phyloP scores from a whole-genome alignment of 2,329 filamentous ascomycete species.

The Chrysoporthe puriensis region DNA sequence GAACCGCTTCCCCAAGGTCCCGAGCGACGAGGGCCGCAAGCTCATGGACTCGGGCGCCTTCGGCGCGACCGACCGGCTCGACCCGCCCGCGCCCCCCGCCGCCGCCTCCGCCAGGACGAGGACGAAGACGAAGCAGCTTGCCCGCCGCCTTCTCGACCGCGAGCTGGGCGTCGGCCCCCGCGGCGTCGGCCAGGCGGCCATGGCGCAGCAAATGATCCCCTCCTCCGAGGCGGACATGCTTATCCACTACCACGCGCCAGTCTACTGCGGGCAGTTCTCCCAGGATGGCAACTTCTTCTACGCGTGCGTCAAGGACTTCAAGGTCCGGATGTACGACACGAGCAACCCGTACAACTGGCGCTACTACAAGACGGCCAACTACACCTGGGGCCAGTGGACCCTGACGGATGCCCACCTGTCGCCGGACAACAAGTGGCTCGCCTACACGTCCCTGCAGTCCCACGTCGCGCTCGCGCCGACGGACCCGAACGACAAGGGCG shows the following conservation, averaged over 20 bases:
- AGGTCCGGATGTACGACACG: slow-evolving; percentile 96
- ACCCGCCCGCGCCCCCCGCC: not conserved
- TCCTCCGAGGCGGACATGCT: slow-evolving; percentile 79
- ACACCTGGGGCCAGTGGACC: slow-evolving; percentile 91
- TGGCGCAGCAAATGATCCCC: slow-evolving; percentile 78
- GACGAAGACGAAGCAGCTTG: slow-evolving; percentile 60
- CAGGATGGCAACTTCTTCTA: slow-evolving; percentile 98
- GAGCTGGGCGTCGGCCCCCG: slow-evolving; percentile 75
- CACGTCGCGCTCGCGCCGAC: slow-evolving; percentile 86
- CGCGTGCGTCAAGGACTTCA: slow-evolving; percentile 88
- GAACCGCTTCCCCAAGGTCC: slow-evolving; percentile 77
- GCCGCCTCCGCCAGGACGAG: slow-evolving; percentile 44
- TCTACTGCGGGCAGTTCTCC: slow-evolving; percentile 95
- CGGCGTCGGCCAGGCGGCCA: slow-evolving; percentile 64
- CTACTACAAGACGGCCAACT: slow-evolving; percentile 88
- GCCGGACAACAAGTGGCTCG: slow-evolving; percentile 88
- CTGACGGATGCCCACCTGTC: slow-evolving; percentile 91
- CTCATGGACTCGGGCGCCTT: slow-evolving; percentile 85
- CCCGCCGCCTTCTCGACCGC: slow-evolving; percentile 75
- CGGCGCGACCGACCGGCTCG: slow-evolving; percentile 63
- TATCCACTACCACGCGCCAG: slow-evolving; percentile 82
- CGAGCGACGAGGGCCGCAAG: slow-evolving; percentile 73
- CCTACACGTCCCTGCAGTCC: slow-evolving; percentile 86
- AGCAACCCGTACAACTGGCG: slow-evolving; percentile 94
- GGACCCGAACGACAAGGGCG: slow-evolving; percentile 78